A percentile compares a stretch with the other conserved stretches of the same genome.
Evolutionary conservation across 176 grass and related monocot genomes (phyloP).

Genomic region (Cenchrus purpureus): DNA sequence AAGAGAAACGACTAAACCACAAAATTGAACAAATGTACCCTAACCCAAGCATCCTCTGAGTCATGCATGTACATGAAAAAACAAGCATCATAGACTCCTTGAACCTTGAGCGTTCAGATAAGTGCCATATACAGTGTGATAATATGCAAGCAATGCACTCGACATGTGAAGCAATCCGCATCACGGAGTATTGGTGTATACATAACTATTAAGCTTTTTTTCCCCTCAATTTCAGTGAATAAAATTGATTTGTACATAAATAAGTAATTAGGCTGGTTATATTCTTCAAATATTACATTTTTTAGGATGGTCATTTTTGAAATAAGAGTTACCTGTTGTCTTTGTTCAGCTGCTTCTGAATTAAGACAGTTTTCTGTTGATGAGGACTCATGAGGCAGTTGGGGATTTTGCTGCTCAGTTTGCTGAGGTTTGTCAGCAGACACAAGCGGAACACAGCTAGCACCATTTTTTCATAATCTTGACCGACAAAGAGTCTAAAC

Average conservation of each 20-base stretch:
- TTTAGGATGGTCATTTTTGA: not conserved
- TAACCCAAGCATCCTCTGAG: conserved; percentile 8
- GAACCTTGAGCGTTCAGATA: not conserved
- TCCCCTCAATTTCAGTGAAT: not conserved
- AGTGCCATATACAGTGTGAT: not conserved
- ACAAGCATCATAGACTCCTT: not conserved
- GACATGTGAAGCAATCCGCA: not conserved
- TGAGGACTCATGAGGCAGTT: conserved; percentile 39
- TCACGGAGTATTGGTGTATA: conserved; percentile 7
- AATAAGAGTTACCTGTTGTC: conserved; percentile 44
- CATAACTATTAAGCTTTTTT: not conserved
- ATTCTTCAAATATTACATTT: conserved; percentile 15
- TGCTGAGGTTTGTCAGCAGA: conserved; percentile 28
- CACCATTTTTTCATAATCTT: conserved; percentile 20
- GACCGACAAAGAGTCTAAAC: conserved; percentile 19
- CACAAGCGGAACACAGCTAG: conserved; percentile 26
- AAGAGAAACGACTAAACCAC: conserved; percentile 37
- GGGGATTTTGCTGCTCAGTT: conserved; percentile 39
- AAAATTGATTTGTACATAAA: not conserved
- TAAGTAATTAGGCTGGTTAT: conserved; percentile 20
- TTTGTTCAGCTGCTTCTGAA: conserved; percentile 30
- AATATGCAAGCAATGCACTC: not conserved
- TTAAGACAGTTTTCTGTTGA: conserved; percentile 24
- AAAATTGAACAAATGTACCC: conserved; percentile 30
- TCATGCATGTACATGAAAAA: conserved; percentile 1